A percentile compares a stretch with the other conserved stretches of the same genome.
Evolutionary conservation across 2,329 filamentous ascomycete genomes (phyloP).

Genomic region (Cladobotryum mycophilum): DNA sequence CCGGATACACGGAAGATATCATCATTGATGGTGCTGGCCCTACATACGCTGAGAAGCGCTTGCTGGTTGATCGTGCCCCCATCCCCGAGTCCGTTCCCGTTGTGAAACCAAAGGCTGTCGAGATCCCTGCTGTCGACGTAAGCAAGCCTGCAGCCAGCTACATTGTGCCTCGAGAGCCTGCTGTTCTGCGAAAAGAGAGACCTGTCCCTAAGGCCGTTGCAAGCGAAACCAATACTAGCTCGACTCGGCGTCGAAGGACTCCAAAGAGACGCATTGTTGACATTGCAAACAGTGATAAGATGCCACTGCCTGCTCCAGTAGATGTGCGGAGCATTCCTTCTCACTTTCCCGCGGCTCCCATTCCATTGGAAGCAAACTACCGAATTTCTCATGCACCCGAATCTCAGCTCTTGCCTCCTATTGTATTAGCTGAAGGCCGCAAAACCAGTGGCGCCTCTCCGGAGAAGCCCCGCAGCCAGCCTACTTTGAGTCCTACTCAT

Average conservation of each 20-base stretch:
- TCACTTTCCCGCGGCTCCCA: slow-evolving; percentile 17
- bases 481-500: neutral
- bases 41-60: slow-evolving; percentile 77
- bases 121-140: slow-evolving; percentile 57
- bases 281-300: slow-evolving; percentile 47
- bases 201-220: slow-evolving; percentile 46
- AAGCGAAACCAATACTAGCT: slow-evolving; percentile 53
- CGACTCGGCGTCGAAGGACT: slow-evolving; percentile 53
- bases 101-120: slow-evolving; percentile 60
- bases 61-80: slow-evolving; percentile 73
- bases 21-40: slow-evolving; percentile 80
- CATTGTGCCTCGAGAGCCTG: slow-evolving; percentile 41
- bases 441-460: slow-evolving; percentile 16
- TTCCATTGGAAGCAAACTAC: slow-evolving; percentile 30
- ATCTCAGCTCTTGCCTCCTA: slow-evolving; percentile 25
- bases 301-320: slow-evolving; percentile 22
- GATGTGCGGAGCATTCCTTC: slow-evolving; percentile 20
- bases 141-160: slow-evolving; percentile 61
- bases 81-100: slow-evolving; percentile 72
- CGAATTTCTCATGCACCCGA: slow-evolving; percentile 39
- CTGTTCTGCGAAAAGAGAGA: slow-evolving; percentile 54
- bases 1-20: slow-evolving; percentile 86
- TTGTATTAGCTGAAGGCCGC: slow-evolving; percentile 27
- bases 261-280: slow-evolving; percentile 61
- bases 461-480: slow-evolving; percentile 1